Evolutionary conservation across 1,284 basidiomycete genomes (phyloP).

Genomic region (Earliella scabrosa): DNA sequence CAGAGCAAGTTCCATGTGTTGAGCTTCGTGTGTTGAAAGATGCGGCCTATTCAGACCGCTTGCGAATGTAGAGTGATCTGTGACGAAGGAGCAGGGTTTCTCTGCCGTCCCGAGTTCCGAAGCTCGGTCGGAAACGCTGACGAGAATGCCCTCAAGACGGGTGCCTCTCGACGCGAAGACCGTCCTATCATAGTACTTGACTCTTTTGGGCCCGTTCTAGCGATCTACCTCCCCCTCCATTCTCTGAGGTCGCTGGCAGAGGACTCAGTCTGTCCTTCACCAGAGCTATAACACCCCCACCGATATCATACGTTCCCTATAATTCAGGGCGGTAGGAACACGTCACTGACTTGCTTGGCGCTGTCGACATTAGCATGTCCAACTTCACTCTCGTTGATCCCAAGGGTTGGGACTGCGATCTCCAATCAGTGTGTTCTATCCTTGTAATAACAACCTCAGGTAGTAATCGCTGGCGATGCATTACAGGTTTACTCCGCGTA

Average conservation of each 20-base stretch:
- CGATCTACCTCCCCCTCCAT: not conserved
- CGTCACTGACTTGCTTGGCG: conserved; percentile 20
- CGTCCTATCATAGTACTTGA: not conserved
- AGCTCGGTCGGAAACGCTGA: conserved; percentile 3
- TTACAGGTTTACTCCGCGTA: conserved; percentile 80
- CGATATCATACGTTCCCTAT: not conserved
- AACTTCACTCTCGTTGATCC: conserved; percentile 79
- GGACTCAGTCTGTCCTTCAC: not conserved
- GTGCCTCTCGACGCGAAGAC: not conserved
- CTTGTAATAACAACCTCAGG: not conserved
- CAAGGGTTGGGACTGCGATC: conserved; percentile 81
- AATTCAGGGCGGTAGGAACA: not conserved
- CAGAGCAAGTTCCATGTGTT: no score
- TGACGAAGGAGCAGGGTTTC: not conserved
- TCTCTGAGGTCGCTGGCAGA: no score
- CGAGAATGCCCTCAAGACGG: not conserved
- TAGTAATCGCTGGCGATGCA: not conserved
- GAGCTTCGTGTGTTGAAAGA: no score
- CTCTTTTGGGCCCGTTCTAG: not conserved
- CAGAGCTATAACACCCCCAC: no score
- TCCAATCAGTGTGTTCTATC: conserved; percentile 68
- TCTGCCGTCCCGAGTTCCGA: conserved; percentile 10
- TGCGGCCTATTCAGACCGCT: no score
- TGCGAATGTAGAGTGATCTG: not conserved
- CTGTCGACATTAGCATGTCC: conserved; percentile 52